Base-by-base conservation (phyloP, 2,329 filamentous ascomycete genomes). In the Arachnopeziza araneosa region DNA sequence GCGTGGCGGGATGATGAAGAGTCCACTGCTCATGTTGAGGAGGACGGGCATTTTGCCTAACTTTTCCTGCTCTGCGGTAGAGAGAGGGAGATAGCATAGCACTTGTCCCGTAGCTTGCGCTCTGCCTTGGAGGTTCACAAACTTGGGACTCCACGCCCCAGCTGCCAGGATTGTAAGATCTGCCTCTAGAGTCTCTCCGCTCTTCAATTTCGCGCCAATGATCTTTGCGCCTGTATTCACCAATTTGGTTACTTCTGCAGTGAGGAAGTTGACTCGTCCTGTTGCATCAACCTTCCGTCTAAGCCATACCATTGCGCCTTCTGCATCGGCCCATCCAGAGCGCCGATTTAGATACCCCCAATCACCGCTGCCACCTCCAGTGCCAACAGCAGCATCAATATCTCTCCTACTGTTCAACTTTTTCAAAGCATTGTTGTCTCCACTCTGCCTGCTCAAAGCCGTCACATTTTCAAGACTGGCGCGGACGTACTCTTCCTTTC, bases 311-410 rank as follows among this genome's bases (percentile, higher is more conserved):
- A 93, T 90, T 17, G 81, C 83, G 52, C 80, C 82, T 63, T 86
- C 87, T 0, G 91, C 90, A 71, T 96, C 83, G 1, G 88, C 90
- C 91, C 91, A 96, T 6, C 91, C 91, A 49, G 86, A 88, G 26
- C 80, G 78, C 57, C 80, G 79, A 72, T 96, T 96, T 57, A 89
- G 75, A 73, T 93, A 96, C 23, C 88, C 90, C 64, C 79, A 85
- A 63, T 79, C 80, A 17, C 85, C 90, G 30, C 79, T 80, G 60
- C 75, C 74, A 50, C 80, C 82, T 8, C 78, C 77, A 0, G 78
- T 82, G 12, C 77, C 76, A 30, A 83, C 70, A 7, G 72, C 74
- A 4, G 71, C 70, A 49, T 75, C 74, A 57, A 88, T 77, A 23
- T 76, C 77, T 26, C 75, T 70, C 12, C 71, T 67, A 30, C 72